Evolutionary conservation across 2,329 filamentous ascomycete species (phyloP).

Genomic region (Hirsutella rhossiliensis): DNA sequence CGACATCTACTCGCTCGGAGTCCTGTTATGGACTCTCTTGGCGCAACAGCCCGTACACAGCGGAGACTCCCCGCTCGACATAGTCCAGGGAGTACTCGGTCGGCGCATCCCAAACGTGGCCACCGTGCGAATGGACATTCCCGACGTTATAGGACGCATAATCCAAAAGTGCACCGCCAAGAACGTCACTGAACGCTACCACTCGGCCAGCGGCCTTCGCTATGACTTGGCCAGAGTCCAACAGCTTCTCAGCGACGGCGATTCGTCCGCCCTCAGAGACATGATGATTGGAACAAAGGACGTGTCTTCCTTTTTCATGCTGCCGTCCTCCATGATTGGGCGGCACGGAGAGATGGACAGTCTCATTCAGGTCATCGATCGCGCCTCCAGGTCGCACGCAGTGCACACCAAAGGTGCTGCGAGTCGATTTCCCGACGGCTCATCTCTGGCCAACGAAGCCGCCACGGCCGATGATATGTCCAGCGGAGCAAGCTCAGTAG

Average conservation of each 20-base stretch:
- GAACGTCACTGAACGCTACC: slow-evolving; percentile 76
- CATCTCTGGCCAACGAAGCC: slow-evolving; percentile 38
- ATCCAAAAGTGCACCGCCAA: slow-evolving; percentile 91
- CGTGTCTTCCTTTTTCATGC: slow-evolving; percentile 82
- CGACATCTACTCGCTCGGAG: slow-evolving; percentile 85
- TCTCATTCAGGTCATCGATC: slow-evolving; percentile 65
- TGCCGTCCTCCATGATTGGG: slow-evolving; percentile 73
- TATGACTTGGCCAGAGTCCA: slow-evolving; percentile 67
- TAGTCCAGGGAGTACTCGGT: slow-evolving; percentile 79
- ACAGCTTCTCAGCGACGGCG: slow-evolving; percentile 62
- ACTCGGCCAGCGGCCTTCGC: slow-evolving; percentile 77
- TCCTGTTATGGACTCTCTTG: slow-evolving; percentile 78
- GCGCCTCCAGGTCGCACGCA: slow-evolving; percentile 55
- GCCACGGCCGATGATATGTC: slow-evolving; percentile 39
- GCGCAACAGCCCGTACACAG: slow-evolving; percentile 72
- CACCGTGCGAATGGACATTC: slow-evolving; percentile 67
- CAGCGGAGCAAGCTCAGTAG: slow-evolving; percentile 46
- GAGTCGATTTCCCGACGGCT: slow-evolving; percentile 40
- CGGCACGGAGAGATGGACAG: slow-evolving; percentile 58
- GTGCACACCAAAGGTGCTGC: slow-evolving; percentile 27
- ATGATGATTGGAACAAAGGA: slow-evolving; percentile 76
- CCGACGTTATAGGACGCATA: slow-evolving; percentile 68
- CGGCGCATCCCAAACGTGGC: slow-evolving; percentile 68
- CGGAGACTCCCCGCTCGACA: slow-evolving; percentile 70
- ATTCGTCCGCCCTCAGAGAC: slow-evolving; percentile 55